phyloP scores from a whole-genome alignment of 2,329 filamentous ascomycete genomes.

The Cercospora sp. region DNA sequence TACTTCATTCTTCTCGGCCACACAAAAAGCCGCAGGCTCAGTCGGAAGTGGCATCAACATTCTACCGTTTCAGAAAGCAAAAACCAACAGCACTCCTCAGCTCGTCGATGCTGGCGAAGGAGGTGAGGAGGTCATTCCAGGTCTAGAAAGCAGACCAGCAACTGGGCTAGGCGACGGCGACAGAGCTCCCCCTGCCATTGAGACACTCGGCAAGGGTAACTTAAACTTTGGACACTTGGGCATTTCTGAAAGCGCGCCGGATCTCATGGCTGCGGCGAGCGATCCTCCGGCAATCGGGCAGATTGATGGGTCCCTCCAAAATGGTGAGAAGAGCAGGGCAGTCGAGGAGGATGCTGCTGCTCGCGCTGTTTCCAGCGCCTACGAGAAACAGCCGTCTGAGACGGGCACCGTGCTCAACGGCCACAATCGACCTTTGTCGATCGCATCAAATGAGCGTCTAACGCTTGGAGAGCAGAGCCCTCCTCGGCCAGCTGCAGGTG shows the following conservation, averaged over 20 bases:
- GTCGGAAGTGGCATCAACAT: conserved; percentile 71
- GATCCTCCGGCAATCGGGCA: conserved; percentile 10
- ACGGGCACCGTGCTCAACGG: conserved; percentile 38
- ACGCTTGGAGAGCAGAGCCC: conserved; percentile 62
- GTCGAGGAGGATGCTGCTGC: conserved; percentile 61
- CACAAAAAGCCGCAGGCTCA: conserved; percentile 83
- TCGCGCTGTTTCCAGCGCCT: conserved; percentile 62
- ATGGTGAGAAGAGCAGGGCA: conserved; percentile 57
- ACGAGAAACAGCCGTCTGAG: conserved; percentile 46
- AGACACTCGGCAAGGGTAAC: conserved; percentile 85
- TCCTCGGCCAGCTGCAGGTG: conserved; percentile 60
- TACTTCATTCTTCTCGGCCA: conserved; percentile 86
- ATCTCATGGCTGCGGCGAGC: conserved; percentile 55
- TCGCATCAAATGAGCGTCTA: conserved; percentile 41
- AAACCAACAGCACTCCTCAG: conserved; percentile 32
- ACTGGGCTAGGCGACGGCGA: conserved; percentile 54
- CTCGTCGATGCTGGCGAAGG: conserved; percentile 25
- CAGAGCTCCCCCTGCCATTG: conserved; percentile 69
- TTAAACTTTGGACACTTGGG: conserved; percentile 87
- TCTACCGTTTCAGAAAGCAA: conserved; percentile 52
- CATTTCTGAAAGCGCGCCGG: conserved; percentile 61
- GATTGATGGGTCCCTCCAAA: conserved; percentile 24
- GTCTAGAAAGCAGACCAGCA: conserved; percentile 29
- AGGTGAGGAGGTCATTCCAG: conserved; percentile 47
- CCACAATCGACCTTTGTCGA: conserved; percentile 41